Evolutionary conservation across 2,329 filamentous ascomycete species (phyloP).

Genomic region (Aspergillus sp.): DNA sequence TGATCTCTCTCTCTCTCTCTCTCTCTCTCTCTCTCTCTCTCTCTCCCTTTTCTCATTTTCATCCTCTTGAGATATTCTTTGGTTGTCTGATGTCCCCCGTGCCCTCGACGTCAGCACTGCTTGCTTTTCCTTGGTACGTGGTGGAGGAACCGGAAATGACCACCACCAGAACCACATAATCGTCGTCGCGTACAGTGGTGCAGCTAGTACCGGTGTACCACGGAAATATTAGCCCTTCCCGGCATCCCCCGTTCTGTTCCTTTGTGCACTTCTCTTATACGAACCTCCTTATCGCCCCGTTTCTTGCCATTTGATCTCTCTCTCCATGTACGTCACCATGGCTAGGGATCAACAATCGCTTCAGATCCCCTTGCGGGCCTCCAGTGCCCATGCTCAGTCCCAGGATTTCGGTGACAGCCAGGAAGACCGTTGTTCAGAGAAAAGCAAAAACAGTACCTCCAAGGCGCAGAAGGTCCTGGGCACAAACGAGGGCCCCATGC

Average conservation of each 20-base stretch:
- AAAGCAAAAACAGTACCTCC: constrained; percentile 15
- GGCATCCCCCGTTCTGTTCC: not conserved
- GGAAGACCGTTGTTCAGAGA: constrained; percentile 4
- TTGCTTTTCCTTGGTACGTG: not conserved
- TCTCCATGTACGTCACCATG: not conserved
- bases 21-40: too few relatives aligned
- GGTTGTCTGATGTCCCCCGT: not conserved
- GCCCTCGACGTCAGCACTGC: not conserved
- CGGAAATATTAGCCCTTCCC: not conserved
- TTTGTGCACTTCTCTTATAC: not conserved
- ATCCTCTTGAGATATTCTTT: too few relatives aligned
- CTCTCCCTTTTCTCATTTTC: too few relatives aligned
- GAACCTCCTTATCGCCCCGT: not conserved
- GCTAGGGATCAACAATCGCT: constrained; percentile 5
- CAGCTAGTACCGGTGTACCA: too few relatives aligned
- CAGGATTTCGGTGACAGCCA: not conserved
- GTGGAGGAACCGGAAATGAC: not conserved
- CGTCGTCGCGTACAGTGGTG: not conserved
- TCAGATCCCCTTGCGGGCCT: constrained; percentile 10
- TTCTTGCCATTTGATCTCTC: not conserved
- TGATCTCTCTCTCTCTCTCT: too few relatives aligned
- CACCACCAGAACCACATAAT: not conserved
- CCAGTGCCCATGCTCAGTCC: constrained; percentile 10
- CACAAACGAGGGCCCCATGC: constrained; percentile 18
- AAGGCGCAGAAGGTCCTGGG: constrained; percentile 28